Conservation (phyloP, 768 basidiomycete genomes). For the Leccinum aurantiacum region DNA sequence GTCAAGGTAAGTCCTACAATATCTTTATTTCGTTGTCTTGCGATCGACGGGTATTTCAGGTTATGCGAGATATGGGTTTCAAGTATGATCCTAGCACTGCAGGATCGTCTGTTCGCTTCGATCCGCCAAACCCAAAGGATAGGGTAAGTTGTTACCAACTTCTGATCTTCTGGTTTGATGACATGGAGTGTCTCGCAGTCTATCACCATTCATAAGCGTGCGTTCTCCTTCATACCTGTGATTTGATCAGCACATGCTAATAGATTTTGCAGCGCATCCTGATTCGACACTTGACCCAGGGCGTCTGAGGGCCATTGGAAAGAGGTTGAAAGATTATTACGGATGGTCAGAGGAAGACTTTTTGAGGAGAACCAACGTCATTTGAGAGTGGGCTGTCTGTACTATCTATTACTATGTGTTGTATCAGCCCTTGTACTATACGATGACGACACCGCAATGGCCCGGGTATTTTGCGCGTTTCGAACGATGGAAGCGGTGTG, state of each 20-base stretch:
- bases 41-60: constrained; percentile 36
- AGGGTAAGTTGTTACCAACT: constrained; percentile 34
- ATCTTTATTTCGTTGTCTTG: background rate
- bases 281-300: constrained; percentile 59
- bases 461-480: too few relatives aligned
- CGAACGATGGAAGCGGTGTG: too few relatives aligned
- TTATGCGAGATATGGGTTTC: constrained; percentile 82
- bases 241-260: background rate
- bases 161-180: constrained; percentile 3
- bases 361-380: constrained; percentile 15
- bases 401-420: constrained; percentile 1
- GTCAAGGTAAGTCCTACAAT: constrained; percentile 49
- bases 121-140: constrained; percentile 60
- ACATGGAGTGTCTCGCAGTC: constrained; percentile 39
- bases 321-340: constrained; percentile 59
- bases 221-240: constrained; percentile 8
- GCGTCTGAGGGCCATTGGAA: constrained; percentile 53
- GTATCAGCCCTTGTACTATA: background rate
- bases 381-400: constrained; percentile 5
- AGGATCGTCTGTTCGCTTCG: constrained; percentile 80
- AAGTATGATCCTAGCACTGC: constrained; percentile 70
- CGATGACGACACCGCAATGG: background rate
- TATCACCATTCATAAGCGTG: constrained; percentile 79
- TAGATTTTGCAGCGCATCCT: constrained; percentile 58
- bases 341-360: constrained; percentile 61